phyloP scores from a whole-genome alignment of 129 eudicot genomes.

The Flaveria brownii region DNA sequence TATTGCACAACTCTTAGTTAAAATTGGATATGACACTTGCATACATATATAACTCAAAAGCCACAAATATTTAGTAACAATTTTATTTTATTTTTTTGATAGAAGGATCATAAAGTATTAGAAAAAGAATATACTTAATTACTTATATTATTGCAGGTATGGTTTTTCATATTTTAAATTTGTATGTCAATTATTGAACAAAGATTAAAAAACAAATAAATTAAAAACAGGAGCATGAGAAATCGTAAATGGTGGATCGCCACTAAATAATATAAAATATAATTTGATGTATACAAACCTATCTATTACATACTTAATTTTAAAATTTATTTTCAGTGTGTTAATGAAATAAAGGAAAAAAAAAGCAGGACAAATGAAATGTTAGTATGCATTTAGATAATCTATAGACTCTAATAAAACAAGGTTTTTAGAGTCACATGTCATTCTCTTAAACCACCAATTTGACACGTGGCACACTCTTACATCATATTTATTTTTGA shows the following conservation, averaged over 20 bases:
- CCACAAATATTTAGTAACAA: background rate
- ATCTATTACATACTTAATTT: background rate
- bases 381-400: background rate
- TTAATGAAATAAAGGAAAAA: background rate
- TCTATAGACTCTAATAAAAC: no score
- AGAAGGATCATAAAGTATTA: background rate
- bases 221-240: slow-evolving; percentile 38
- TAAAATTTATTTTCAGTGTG: background rate
- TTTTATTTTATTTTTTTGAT: background rate
- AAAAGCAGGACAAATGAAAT: background rate
- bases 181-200: slow-evolving; percentile 15
- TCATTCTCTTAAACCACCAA: no score
- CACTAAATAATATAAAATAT: slow-evolving; percentile 33
- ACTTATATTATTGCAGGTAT: slow-evolving; percentile 12
- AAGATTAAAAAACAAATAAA: slow-evolving; percentile 12
- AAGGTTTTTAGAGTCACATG: no score
- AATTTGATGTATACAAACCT: background rate
- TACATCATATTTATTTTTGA: no score
- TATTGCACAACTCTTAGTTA: no score
- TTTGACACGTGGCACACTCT: no score
- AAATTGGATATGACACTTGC: no score
- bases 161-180: slow-evolving; percentile 7
- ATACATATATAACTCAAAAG: background rate
- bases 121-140: background rate
- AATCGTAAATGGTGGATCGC: slow-evolving; percentile 43